Evolutionary conservation across 1,139 yeast species (phyloP).

Genomic region (Kurtzmaniella quercitrusa): DNA sequence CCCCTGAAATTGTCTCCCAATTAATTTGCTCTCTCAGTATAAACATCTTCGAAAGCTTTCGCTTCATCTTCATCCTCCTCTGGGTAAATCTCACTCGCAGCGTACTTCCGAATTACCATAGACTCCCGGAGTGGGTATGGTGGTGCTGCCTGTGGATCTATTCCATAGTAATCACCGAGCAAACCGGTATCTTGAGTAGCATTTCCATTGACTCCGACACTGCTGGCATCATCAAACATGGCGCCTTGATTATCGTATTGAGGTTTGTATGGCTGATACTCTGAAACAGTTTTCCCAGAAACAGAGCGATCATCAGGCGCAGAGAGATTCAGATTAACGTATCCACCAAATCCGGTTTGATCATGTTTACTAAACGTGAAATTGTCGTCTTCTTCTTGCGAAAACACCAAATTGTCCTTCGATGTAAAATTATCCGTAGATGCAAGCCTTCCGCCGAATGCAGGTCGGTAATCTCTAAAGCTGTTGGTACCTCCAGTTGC

Average conservation of each 20-base stretch:
- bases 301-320: background rate
- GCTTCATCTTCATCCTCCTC: background rate
- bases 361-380: no score
- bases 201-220: background rate
- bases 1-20: no score
- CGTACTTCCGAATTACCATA: background rate
- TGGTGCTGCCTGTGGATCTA: background rate
- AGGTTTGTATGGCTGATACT: background rate
- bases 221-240: background rate
- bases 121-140: constrained; percentile 3
- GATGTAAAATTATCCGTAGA: background rate
- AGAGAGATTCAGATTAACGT: background rate
- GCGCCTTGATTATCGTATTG: background rate
- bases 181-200: background rate
- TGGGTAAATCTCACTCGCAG: constrained; percentile 2
- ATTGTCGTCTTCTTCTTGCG: background rate
- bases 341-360: no score
- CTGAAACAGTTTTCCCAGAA: background rate
- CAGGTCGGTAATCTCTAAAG: no score
- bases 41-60: background rate
- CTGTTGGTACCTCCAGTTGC: background rate
- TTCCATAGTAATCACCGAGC: background rate
- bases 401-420: background rate
- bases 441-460: no score
- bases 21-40: no score